Base-by-base conservation (phyloP, 2,329 filamentous ascomycete genomes). In the Ophiostoma sp. region DNA sequence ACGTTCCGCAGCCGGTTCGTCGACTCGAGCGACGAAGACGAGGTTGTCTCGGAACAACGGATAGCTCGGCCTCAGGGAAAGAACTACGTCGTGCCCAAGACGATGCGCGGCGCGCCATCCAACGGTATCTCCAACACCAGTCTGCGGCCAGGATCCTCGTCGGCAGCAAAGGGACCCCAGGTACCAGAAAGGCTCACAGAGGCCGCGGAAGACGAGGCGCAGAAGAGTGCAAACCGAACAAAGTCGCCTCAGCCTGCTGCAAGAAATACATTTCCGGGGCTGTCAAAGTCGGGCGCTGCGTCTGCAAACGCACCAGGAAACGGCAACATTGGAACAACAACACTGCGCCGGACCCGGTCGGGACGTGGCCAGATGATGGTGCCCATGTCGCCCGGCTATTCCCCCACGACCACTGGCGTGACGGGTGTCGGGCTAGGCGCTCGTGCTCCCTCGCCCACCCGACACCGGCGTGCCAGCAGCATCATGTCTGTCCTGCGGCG, bases 1-100 rank as follows among this genome's bases (percentile, higher is more conserved):
- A 69, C 69, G 4, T 86, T 84, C 74, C 74, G 78, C 6, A 86
- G 84, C 72, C 82, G 87, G 0, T 86, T 90, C 70, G 81, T 76
- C 3, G 85, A 89, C 76, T 87, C 88, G 7, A 86, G 90, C 74
- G 89, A 92, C 68, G 88, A 90, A 64, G 82, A 84, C 14, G 81
- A 70, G 41, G 36, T 63, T 5, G 80, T 18, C 4, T 36, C 27
- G 2, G 64, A 40, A 7, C 49, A 36, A 27, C 65, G 65, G 1
- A 75, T 63, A 85, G 40, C 40, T 85, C 60, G 60, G 38, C 40
- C 60, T 3, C 40, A 44, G 9, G 89, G 1, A 89, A 92, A 68
- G 88, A 90, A 64, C 81, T 84, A 18, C 81, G 45, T 81, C 14
- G 75, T 80, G 63, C 75, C 73, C 67, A 77, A 72, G 72, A 76